Conservation (phyloP, 2,329 filamentous ascomycete species). For the Talaromyces sp. region DNA sequence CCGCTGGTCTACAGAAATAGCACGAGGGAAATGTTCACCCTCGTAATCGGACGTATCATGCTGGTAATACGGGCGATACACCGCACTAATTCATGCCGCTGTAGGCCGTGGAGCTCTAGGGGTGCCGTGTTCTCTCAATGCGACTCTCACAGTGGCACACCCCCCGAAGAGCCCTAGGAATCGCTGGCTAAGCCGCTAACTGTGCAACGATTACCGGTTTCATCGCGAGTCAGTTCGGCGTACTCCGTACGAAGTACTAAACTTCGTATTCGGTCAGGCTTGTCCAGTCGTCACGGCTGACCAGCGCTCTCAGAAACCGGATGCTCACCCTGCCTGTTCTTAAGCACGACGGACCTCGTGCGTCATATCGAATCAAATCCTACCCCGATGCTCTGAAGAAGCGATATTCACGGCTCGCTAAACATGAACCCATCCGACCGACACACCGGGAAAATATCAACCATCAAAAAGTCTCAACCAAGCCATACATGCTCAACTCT, state of each 20-base stretch:
- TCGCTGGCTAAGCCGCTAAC: neutral
- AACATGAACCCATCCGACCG: neutral
- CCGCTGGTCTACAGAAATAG: neutral
- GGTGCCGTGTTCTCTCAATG: neutral
- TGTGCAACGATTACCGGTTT: neutral
- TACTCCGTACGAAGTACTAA: too few species aligned
- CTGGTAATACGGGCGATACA: neutral
- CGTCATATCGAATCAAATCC: neutral
- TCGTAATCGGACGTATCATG: neutral
- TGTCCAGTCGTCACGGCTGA: neutral
- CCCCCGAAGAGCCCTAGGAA: neutral
- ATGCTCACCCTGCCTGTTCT: neutral
- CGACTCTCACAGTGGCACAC: neutral
- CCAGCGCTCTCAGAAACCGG: neutral
- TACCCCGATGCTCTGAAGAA: neutral
- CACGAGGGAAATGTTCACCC: neutral
- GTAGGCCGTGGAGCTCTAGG: neutral
- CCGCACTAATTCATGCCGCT: neutral
- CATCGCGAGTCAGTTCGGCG: neutral
- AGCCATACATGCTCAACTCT: neutral
- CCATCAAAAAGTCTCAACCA: neutral
- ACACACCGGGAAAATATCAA: neutral
- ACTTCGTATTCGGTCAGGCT: neutral
- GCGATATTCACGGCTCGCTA: neutral
- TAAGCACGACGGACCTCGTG: neutral